Evolutionary conservation across 768 basidiomycete species (phyloP).

Genomic region (Calocybe cyanea): DNA sequence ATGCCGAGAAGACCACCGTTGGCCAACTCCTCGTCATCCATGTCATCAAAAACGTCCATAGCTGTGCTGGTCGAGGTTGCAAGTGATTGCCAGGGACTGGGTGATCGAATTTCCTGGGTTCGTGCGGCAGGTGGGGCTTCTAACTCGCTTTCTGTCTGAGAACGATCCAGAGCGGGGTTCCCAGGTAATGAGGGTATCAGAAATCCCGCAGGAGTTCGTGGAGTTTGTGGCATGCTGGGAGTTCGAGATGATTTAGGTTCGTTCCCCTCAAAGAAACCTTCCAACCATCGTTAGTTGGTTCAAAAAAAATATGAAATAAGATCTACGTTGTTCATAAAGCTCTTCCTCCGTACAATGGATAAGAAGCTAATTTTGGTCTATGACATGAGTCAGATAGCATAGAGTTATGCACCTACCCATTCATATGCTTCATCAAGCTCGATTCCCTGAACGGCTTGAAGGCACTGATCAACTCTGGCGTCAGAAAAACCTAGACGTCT

Average conservation of each 20-base stretch:
- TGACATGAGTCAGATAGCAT: not conserved
- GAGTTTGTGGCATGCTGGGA: constrained; percentile 26
- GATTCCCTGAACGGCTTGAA: constrained; percentile 56
- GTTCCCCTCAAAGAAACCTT: constrained; percentile 3
- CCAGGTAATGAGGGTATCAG: constrained; percentile 26
- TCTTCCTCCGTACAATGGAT: constrained; percentile 62
- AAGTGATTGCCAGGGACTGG: constrained; percentile 13
- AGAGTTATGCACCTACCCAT: constrained; percentile 60
- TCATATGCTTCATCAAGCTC: constrained; percentile 88
- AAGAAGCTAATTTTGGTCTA: constrained; percentile 46
- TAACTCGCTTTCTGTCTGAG: constrained; percentile 55
- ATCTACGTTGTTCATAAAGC: constrained; percentile 39
- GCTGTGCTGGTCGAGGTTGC: constrained; percentile 4
- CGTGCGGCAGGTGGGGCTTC: constrained; percentile 35
- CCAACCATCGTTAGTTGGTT: not conserved
- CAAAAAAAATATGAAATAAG: too few relatives aligned
- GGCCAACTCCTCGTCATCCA: constrained; percentile 37
- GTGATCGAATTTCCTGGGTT: too few relatives aligned
- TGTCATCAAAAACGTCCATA: constrained; percentile 51
- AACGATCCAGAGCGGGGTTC: constrained; percentile 62
- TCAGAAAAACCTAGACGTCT: constrained; percentile 75
- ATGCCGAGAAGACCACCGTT: constrained; percentile 68
- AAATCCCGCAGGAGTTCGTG: constrained; percentile 32
- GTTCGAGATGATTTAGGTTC: constrained; percentile 17
- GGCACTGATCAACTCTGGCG: constrained; percentile 65